Base-by-base conservation (phyloP, 1,139 yeast species). In the Starmera stellimalicola region DNA sequence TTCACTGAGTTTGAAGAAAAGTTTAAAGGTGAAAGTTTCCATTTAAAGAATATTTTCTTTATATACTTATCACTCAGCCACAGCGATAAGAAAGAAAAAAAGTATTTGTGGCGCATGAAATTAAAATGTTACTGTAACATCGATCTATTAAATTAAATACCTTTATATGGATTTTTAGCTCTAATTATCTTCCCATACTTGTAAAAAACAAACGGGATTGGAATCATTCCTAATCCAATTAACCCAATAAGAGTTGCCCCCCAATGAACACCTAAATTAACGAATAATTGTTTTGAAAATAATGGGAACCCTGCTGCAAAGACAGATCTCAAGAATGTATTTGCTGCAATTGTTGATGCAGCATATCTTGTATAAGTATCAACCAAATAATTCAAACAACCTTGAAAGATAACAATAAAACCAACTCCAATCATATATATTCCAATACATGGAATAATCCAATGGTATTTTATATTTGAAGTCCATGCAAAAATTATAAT, bases 291-390 rank as follows among this genome's bases (percentile, higher is more conserved):
- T 9, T 66, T 63, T 2, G 77, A 69, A 51, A 79, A 80, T 26
- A 81, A 58, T 3, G 91, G 91, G 55, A 82, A 79, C 1, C 76
- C 72, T 7, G 77, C 75, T 2, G 84, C 88, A 47, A 76, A 57
- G 3, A 73, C 43, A 30, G 79, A 76, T 44, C 91, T 65, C 40
- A 73, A 51, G 42, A 79, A 69, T 22, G 81, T 76, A 52, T 75
- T 78, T 3, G 85, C 85, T 7, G 87, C 88, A 43, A 79, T 63
- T 1, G 83, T 85, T 10, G 82, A 73, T 0, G 93, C 91, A 16
- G 82, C 75, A 39, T 65, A 70, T 25, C 59, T 56, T 7, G 65
- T 60, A 49, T 72, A 77, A 3, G 77, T 63, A 48, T 73, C 74
- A 11, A 73, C 71, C 41, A 75, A 54, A 43, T 77, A 77, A 45